Conservation (phyloP, 257 asterid species). For the Salvia hispanica region DNA sequence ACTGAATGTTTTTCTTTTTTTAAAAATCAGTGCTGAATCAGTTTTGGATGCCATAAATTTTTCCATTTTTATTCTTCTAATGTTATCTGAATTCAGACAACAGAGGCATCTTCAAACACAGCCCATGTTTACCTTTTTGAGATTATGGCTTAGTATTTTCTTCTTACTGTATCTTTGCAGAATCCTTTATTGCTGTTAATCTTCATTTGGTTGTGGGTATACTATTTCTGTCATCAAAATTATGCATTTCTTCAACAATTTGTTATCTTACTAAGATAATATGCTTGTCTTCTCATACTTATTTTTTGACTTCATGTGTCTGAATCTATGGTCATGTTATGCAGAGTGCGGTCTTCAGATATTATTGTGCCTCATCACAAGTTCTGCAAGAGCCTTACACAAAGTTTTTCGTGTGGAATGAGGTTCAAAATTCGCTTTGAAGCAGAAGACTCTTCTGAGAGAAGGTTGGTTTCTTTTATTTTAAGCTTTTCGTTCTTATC, state of each 20-base stretch:
- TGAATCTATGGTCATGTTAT: constrained; percentile 25
- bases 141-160: not conserved
- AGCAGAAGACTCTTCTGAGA: constrained; percentile 89
- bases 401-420: constrained; percentile 74
- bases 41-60: not conserved
- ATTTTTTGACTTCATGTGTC: not conserved
- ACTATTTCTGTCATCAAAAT: not conserved
- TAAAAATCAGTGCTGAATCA: not conserved
- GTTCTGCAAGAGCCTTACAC: constrained; percentile 73
- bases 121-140: not conserved
- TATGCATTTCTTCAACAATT: not conserved
- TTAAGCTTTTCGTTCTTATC: not conserved
- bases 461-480: constrained; percentile 57
- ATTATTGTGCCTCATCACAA: constrained; percentile 70
- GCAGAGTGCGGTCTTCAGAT: constrained; percentile 82
- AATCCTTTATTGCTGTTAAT: not conserved
- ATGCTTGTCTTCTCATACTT: not conserved
- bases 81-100: not conserved
- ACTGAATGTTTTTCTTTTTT: not conserved
- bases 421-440: constrained; percentile 82
- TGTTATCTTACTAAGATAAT: not conserved
- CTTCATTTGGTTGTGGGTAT: constrained; percentile 1
- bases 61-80: not conserved
- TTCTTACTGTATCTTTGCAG: not conserved
- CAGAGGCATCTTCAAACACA: not conserved